phyloP scores from a whole-genome alignment of 768 basidiomycete species.

The Russula brevipes region DNA sequence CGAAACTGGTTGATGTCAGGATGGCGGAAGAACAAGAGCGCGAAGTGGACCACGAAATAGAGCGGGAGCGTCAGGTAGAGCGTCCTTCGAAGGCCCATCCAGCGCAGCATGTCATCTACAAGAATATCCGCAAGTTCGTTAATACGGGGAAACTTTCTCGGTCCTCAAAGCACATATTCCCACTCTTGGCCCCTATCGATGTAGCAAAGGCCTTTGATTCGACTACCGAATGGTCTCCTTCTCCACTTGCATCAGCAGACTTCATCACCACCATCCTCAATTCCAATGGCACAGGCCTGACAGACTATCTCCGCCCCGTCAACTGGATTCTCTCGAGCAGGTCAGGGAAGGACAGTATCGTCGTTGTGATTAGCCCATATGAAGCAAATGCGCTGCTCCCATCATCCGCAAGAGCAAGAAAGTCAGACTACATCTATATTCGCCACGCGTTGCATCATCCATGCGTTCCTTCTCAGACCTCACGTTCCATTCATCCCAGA shows the following conservation, averaged over 20 bases:
- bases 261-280: neutral
- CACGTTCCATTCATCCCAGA: constrained; percentile 3
- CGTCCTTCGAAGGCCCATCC: constrained; percentile 9
- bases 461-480: neutral
- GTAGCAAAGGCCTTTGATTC: neutral
- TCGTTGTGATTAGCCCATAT: too few species aligned
- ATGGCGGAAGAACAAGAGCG: constrained; percentile 22
- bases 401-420: neutral
- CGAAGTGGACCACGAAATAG: constrained; percentile 19
- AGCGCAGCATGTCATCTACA: constrained; percentile 1
- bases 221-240: neutral
- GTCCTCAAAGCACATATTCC: neutral
- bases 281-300: neutral
- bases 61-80: constrained; percentile 14
- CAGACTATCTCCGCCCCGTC: too few species aligned
- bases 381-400: neutral
- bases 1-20: constrained; percentile 1
- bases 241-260: neutral
- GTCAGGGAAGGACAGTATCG: too few species aligned
- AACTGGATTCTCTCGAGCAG: too few species aligned
- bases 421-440: constrained; percentile 2
- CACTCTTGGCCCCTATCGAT: neutral
- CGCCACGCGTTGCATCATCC: constrained; percentile 1
- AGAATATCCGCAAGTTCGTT: constrained; percentile 14
- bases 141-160: constrained; percentile 11